Evolutionary conservation across 2,329 filamentous ascomycete species (phyloP), one percentile per base, ranked within the genome.

Genomic region (Phoma sp.): DNA sequence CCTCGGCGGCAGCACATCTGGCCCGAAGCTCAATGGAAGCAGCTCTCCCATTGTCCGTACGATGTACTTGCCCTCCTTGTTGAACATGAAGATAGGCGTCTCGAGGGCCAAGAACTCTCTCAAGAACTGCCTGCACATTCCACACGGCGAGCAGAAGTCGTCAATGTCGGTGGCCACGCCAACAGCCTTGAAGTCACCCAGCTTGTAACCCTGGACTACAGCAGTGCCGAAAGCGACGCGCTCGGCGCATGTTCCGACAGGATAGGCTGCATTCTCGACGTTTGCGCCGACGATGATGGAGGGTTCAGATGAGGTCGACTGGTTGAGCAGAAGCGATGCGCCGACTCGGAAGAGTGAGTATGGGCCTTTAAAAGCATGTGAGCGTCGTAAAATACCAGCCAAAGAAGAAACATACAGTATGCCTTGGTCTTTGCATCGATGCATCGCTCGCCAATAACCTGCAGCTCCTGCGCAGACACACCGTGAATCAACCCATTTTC

Each of bases 171-270:
- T 96, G 6, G 90, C 84, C 4, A 99, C 92, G 13, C 90, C 93
- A 22, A 99, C 76, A 18, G 93, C 93, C 68, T 86, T 87, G 62
- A 71, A 77, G 53, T 66, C 74, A 45, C 70, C 69, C 2, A 71
- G 39, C 30, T 75, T 76, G 61, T 83, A 76, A 3, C 84, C 78
- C 6, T 85, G 83, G 3, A 57, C 39, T 4, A 97, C 84, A 22
- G 93, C 93, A 35, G 87, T 91, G 7, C 86, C 89, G 62, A 98
- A 82, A 1, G 73, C 92, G n/a, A 93, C 90, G 54, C 93, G 83
- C 82, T 99, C 95, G 11, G 95, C 95, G 75, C 95, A 98, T 2
- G 90, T 96, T n/a, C 91, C 91, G 5, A 97, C 93, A 0, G 95
- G 93, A 72, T 96, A 98, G 25, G 89, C 81, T 1, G 91, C 93